These are phyloP conservation scores for Corymbia calophylla DNA, from an alignment of 441 rosid species.

Conservation along the genomic window DNA sequence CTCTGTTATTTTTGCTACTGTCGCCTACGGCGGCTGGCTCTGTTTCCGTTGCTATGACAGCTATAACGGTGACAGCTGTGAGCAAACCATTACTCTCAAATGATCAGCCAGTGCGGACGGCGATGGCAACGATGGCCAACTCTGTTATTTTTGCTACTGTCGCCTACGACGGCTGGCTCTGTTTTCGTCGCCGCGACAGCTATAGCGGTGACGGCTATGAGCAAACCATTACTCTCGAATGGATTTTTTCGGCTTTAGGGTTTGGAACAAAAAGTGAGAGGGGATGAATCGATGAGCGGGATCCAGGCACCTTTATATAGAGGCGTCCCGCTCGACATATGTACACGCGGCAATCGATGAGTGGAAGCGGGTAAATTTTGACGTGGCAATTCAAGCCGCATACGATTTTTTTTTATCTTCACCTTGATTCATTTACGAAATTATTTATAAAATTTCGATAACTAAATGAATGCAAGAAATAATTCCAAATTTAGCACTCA, in stretches of 20 bases:
- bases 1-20: no score
- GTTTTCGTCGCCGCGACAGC: background rate
- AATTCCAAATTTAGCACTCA: background rate
- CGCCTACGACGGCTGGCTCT: background rate
- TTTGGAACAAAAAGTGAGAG: background rate
- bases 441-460: no score
- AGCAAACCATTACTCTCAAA: no score
- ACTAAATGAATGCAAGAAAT: no score
- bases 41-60: no score
- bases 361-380: background rate
- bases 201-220: no score
- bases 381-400: background rate
- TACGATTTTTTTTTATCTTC: background rate
- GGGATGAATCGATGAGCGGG: background rate
- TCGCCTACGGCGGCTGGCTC: no score
- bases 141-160: background rate
- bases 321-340: accelerated
- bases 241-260: background rate
- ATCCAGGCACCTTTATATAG: background rate
- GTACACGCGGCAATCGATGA: background rate
- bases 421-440: background rate
- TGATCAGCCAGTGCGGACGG: no score
- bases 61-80: no score
- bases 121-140: background rate
- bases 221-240: accelerated